phyloP scores from a whole-genome alignment of 805 yeast genomes.

The Kazachstania viticola region DNA sequence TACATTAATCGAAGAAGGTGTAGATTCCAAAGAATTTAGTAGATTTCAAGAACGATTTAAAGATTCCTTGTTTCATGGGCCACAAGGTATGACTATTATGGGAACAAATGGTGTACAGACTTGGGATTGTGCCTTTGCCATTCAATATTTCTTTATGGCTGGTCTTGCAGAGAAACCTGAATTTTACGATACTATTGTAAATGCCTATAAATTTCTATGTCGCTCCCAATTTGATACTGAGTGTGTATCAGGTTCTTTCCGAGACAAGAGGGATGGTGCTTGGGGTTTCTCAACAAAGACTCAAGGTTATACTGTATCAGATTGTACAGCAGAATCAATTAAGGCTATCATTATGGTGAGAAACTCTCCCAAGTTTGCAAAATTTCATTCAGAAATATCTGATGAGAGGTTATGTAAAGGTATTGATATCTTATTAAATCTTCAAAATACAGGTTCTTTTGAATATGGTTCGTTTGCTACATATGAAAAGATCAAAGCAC shows the following conservation, averaged over 20 bases:
- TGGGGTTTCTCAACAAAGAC: constrained; percentile 95
- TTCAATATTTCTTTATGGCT: constrained; percentile 71
- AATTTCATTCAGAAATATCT: constrained; percentile 40
- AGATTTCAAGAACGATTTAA: constrained; percentile 47
- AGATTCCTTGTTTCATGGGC: constrained; percentile 75
- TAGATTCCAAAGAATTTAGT: constrained; percentile 47
- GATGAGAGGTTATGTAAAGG: constrained; percentile 49
- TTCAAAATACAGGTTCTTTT: constrained; percentile 71
- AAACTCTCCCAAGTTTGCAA: constrained; percentile 41
- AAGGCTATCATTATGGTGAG: constrained; percentile 90
- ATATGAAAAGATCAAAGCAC: constrained; percentile 77
- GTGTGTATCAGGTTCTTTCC: constrained; percentile 61
- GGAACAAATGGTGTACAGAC: constrained; percentile 97
- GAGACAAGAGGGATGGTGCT: constrained; percentile 79
- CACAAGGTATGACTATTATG: constrained; percentile 84
- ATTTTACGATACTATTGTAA: constrained; percentile 50
- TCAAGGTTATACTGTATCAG: constrained; percentile 94
- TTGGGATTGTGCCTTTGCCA: constrained; percentile 90
- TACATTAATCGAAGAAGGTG: constrained; percentile 58
- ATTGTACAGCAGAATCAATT: constrained; percentile 91
- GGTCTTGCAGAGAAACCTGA: constrained; percentile 65
- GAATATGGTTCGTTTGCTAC: constrained; percentile 90
- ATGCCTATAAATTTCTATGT: constrained; percentile 59
- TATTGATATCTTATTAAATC: constrained; percentile 58
- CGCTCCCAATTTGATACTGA: constrained; percentile 79